These are phyloP conservation scores for Candida chilensis DNA, from an alignment of 805 yeast genomes.

Conservation along the genomic window DNA sequence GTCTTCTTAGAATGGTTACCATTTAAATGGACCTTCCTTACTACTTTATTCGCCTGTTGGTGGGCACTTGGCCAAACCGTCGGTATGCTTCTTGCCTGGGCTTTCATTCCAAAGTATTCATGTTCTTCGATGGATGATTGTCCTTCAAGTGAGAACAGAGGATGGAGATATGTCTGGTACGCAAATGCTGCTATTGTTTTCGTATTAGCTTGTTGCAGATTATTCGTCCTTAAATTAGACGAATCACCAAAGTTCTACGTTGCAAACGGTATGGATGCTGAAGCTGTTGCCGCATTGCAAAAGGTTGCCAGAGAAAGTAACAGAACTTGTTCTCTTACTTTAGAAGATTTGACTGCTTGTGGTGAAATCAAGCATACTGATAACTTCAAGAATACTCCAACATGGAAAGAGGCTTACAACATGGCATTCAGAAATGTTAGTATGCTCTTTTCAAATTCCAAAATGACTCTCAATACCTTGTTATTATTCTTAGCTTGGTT, in stretches of 20 bases:
- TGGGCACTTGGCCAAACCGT: slow-evolving; percentile 60
- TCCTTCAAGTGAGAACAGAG: slow-evolving; percentile 36
- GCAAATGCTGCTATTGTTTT: slow-evolving; percentile 46
- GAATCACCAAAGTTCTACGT: slow-evolving; percentile 51
- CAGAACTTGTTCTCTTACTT: slow-evolving; percentile 26
- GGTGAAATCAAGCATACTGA: slow-evolving; percentile 26
- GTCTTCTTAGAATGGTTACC: slow-evolving; percentile 47
- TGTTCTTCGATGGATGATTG: slow-evolving; percentile 36
- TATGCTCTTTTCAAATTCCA: slow-evolving; percentile 34
- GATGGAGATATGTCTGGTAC: slow-evolving; percentile 55
- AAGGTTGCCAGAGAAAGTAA: slow-evolving; percentile 37
- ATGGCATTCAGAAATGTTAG: slow-evolving; percentile 27
- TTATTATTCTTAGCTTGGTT: slow-evolving; percentile 46
- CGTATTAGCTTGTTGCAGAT: slow-evolving; percentile 35
- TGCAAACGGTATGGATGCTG: slow-evolving; percentile 41
- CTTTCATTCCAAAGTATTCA: slow-evolving; percentile 39
- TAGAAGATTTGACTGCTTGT: slow-evolving; percentile 34
- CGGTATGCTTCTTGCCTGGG: slow-evolving; percentile 45
- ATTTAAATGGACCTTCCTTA: slow-evolving; percentile 36
- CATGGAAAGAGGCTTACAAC: slow-evolving; percentile 13
- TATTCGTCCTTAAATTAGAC: slow-evolving; percentile 32
- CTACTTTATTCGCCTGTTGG: slow-evolving; percentile 46
- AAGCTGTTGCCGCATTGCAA: slow-evolving; percentile 31
- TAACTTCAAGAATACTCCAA: slow-evolving; percentile 12
- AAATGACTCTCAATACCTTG: slow-evolving; percentile 32